Evolutionary conservation across 257 asterid genomes (phyloP), one percentile per base, ranked within the genome.

Genomic region (Salvia rosmarinus): DNA sequence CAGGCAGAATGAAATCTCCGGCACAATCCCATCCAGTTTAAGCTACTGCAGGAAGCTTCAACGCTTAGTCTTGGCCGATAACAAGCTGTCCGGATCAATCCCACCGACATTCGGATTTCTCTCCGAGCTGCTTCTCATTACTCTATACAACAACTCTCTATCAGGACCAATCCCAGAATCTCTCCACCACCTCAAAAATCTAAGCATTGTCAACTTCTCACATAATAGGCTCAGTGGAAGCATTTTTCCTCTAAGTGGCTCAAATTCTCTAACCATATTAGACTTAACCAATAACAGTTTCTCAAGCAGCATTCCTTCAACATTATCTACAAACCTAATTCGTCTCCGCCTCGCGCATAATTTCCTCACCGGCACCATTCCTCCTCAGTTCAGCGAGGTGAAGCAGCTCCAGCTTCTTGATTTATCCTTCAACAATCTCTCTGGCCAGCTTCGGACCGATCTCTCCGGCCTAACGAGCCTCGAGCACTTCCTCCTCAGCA

Each of bases 111-210:
- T 93, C 4, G 76, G 88, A 25, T 86, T 83, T 65, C 90, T 93
- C 13, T 83, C 92, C 0, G 87, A 81, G 54, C 70, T 93, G 32
- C 68, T 77, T 73, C 87, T 86, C 6, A 17, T 90, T 42, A 82
- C 90, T 71, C 95, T 93, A 35, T 93, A 90, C 96, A 93, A 93
- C 77, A 93, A 93, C 40, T 90, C 97, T 7, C 58, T 93, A 51
- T 84, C 93, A 30, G 98, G 98, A 64, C 84, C 90, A 55, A 63
- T 90, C 60, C 98, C 98, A 28, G 85, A 86, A 28, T 86, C 90
- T 43, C 82, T 93, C 37, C 84, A 76, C 81, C 83, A 76, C 68
- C 87, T 90, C 72, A 93, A 80, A 52, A 93, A 89, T 65, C 93
- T 93, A n/a, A 80, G 80, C 61, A 82, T 81, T 51, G 74, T 93